Conservation (phyloP, 345 rosid species). For the Rhodamnia argentea region DNA sequence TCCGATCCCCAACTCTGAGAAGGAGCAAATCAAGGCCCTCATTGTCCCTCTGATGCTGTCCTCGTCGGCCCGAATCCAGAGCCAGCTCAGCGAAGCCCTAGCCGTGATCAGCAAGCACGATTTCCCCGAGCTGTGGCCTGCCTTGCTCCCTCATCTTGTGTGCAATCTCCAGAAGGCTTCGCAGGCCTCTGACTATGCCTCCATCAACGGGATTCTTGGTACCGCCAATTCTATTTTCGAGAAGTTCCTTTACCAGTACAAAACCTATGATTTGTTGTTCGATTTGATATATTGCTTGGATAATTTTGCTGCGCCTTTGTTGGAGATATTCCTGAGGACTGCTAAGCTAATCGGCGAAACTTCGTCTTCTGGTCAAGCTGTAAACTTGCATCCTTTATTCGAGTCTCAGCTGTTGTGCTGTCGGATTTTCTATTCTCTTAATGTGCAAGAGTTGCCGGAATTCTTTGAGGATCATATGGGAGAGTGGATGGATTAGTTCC, state of each 20-base stretch:
- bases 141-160: constrained; percentile 71
- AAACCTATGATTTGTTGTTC: constrained; percentile 57
- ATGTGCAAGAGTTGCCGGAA: constrained; percentile 87
- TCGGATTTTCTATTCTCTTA: constrained; percentile 75
- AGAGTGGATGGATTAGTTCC: constrained; percentile 89
- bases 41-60: constrained; percentile 82
- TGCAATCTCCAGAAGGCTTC: constrained; percentile 37
- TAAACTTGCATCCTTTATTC: constrained; percentile 38
- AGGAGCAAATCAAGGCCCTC: constrained; percentile 67
- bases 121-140: constrained; percentile 74
- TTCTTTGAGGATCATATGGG: constrained; percentile 92
- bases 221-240: constrained; percentile 85
- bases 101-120: constrained; percentile 83
- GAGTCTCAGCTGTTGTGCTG: constrained; percentile 87
- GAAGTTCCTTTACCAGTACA: constrained; percentile 71
- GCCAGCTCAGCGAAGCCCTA: constrained; percentile 86
- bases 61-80: constrained; percentile 66
- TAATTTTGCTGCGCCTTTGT: constrained; percentile 58
- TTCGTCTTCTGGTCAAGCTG: constrained; percentile 34
- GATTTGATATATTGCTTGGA: constrained; percentile 84
- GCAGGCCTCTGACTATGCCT: constrained; percentile 34
- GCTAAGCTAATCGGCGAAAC: constrained; percentile 52
- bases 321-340: constrained; percentile 54
- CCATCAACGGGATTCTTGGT: constrained; percentile 79
- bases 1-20: constrained; percentile 54